Base-by-base conservation (phyloP, 2,329 filamentous ascomycete genomes). In the Pseudogymnoascus sp. region DNA sequence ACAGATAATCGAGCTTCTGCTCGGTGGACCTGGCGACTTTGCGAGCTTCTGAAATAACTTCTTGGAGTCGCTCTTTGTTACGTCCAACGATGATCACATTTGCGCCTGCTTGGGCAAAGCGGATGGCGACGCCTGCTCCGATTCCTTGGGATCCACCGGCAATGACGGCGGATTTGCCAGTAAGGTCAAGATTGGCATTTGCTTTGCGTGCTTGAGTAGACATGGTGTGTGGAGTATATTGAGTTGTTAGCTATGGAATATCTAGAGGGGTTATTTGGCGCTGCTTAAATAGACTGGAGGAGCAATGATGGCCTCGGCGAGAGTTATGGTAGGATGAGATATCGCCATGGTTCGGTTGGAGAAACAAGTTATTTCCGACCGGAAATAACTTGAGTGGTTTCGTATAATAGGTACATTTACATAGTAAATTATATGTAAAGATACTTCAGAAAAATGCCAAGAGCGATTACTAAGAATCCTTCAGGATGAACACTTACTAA, bases 121-220 rank as follows among this genome's bases (percentile, higher is more conserved):
- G 46, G 25, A 56, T 56, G 46, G 46, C 46, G n/a, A 56, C n/a
- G 5, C 46, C 46, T 34, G 46, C 46, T 56, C 46, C 46, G 46
- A 56, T 56, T 34, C 46, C 46, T 18, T 56, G 46, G n/a, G 46
- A 56, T 34, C 46, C 46, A 5, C 46, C 46, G 3, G 46, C 46
- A 7, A 56, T 56, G 25, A 56, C 46, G 25, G 25, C 46, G n/a
- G 25, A 31, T 34, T 56, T 56, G 25, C 46, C 46, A 18, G n/a
- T 56, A 3, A 56, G n/a, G 25, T 56, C 46, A 56, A 56, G 46
- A 23, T 18, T 56, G 10, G n/a, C 6, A 14, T 56, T 56, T 56
- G 46, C 46, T 31, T 56, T 56, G n/a, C 46, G 46, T 4, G 46
- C 25, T 56, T 56, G 46, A 18, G 46, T 18, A 56, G 46, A 56